phyloP scores from a whole-genome alignment of 495 filamentous ascomycete species.

The Penicillium canariense region DNA sequence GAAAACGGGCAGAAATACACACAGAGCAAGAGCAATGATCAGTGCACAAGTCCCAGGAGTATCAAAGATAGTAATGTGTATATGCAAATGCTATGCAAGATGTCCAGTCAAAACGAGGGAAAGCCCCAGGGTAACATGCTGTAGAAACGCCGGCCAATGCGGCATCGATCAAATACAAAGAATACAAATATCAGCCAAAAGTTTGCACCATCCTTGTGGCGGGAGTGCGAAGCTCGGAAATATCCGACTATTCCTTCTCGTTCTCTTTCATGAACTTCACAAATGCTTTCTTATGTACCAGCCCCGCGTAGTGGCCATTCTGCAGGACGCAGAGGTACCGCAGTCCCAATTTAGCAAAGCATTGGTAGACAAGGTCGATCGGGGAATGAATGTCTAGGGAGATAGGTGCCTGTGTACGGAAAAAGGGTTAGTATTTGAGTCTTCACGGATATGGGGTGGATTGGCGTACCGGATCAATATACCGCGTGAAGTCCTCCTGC shows the following conservation, averaged over 20 bases:
- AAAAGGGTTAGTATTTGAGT: constrained; percentile 5
- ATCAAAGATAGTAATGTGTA: background rate
- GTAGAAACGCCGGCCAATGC: constrained; percentile 1
- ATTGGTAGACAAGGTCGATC: constrained; percentile 95
- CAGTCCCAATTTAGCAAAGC: constrained; percentile 90
- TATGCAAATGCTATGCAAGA: background rate
- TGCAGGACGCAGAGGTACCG: constrained; percentile 87
- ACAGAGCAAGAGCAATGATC: background rate
- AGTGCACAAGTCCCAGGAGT: background rate
- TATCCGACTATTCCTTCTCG: constrained; percentile 45
- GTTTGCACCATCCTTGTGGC: background rate
- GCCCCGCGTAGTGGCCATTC: constrained; percentile 81
- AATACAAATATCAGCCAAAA: background rate
- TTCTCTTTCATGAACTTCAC: constrained; percentile 88
- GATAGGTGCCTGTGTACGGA: constrained; percentile 61
- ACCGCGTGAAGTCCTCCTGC: constrained; percentile 74
- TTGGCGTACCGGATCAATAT: constrained; percentile 73
- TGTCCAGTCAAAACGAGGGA: background rate
- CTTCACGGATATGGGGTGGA: background rate
- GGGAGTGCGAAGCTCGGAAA: background rate
- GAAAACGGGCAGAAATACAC: background rate
- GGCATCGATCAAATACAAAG: background rate
- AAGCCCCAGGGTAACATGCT: background rate
- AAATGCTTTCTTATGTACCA: constrained; percentile 97
- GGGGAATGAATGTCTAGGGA: constrained; percentile 85